Base-by-base conservation (phyloP, 2,329 filamentous ascomycete species). In the Claviceps arundinis region DNA sequence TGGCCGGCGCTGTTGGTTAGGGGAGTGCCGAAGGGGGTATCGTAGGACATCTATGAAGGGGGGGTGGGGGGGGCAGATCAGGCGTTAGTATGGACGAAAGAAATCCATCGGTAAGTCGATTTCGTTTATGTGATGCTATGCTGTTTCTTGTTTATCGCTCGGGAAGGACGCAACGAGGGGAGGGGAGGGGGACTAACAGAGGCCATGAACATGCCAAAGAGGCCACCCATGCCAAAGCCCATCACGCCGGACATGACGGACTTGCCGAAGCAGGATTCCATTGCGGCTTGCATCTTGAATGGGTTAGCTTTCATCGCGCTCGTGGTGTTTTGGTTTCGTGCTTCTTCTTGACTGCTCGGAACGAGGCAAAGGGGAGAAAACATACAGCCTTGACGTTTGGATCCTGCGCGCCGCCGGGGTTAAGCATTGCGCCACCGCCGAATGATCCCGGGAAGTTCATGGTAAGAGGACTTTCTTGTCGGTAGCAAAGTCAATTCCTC, bases 161-260 rank as follows among this genome's bases (percentile, higher is more conserved):
- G 22, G 43, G 30, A 6, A n/a, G 3, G 41, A 8, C 9, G 3
- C 4, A 14, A 30, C 6, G 43, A 22, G 42, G 13, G 37, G 9
- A 19, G 17, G 2, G 17, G 17, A 19, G 17, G 17, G 17, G 4
- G 17, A 74, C 85, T 57, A 82, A 95, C 89, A 63, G 87, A 93
- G 54, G 90, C 89, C 91, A 97, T 98, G 75, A 98, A 98, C 62
- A 97, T 78, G 60, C 93, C 93, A 61, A 98, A 98, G 44, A 94
- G 75, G 62, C 89, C 93, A 56, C 93, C 93, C 58, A 98, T 84
- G 40, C 84, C 93, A 62, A 96, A 96, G 16, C 93, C 93, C 81
- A 94, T 94, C 24, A 85, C 87, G 53, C 91, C 93, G 0, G 90
- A 87, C 70, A 98, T 85, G 60, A 81, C 84, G 17, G 89, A 87